These are phyloP conservation scores for Bjerkandera adusta DNA, from an alignment of 1,284 basidiomycete species.

Conservation along the genomic window DNA sequence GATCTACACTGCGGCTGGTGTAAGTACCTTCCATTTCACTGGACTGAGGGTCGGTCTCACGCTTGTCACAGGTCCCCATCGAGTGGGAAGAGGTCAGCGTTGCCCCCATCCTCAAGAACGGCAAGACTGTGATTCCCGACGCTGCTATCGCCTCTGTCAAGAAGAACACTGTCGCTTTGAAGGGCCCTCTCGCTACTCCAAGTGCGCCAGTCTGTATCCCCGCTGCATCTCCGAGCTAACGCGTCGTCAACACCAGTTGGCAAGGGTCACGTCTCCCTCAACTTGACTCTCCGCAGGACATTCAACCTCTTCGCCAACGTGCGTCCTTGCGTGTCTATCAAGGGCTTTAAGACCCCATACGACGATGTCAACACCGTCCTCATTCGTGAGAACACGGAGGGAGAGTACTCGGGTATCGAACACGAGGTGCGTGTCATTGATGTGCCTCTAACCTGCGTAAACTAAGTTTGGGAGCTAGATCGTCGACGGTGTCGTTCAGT, in stretches of 20 bases:
- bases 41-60: background rate
- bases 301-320: slow-evolving; percentile 99
- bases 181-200: slow-evolving; percentile 94
- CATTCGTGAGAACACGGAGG: slow-evolving; percentile 99
- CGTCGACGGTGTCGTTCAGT: slow-evolving; percentile 98
- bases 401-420: slow-evolving; percentile 99
- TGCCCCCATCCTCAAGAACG: slow-evolving; percentile 89
- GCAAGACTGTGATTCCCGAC: slow-evolving; percentile 97
- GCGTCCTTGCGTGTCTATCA: slow-evolving; percentile 93
- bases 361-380: slow-evolving; percentile 98
- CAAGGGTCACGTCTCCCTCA: slow-evolving; percentile 98
- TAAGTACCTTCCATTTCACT: slow-evolving; percentile 29
- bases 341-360: slow-evolving; percentile 98
- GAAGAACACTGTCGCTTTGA: slow-evolving; percentile 97
- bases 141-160: slow-evolving; percentile 89
- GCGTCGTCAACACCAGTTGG: slow-evolving; percentile 65
- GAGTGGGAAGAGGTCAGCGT: slow-evolving; percentile 99
- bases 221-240: slow-evolving; percentile 3
- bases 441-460: slow-evolving; percentile 13
- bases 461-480: slow-evolving; percentile 44
- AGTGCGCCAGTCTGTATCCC: slow-evolving; percentile 45
- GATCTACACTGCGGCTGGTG: slow-evolving; percentile 89
- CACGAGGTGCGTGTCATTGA: slow-evolving; percentile 68
- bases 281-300: slow-evolving; percentile 94
- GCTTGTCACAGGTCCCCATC: slow-evolving; percentile 75